Base-by-base conservation (phyloP, 371 early-diverging fungal genomes). In the Mortierella sp. region DNA sequence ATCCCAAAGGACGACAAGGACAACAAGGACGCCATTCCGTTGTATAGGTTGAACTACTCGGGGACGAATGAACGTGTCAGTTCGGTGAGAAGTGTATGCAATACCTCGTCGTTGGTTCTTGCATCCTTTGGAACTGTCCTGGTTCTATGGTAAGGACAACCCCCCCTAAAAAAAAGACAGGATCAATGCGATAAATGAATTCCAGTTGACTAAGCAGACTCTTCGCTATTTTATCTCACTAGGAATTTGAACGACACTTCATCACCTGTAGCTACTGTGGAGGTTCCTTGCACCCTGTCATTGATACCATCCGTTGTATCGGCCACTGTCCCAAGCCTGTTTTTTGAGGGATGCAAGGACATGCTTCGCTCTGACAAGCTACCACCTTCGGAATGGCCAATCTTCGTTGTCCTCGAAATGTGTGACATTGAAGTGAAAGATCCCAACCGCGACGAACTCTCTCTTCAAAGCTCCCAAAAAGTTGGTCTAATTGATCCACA, bases 311-410 rank as follows among this genome's bases (percentile, higher is more conserved):
- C 12, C 26, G 27, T 67, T 27, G 28, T 72, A 14, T 67, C 59
- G 10, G 67, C 72, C 2, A 50, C 62, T 1, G 63, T 72, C 2
- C 72, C 72, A 34, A 3, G 38, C 18, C 39, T 52, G n/a, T 72
- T 58, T 27, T 62, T 67, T 43, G 43, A 66, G n/a, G 46, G 61
- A 18, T 61, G 54, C 45, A 31, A 54, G 31, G 21, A 49, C 6
- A 16, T 38, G 8, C 46, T 70, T 6, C 34, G 42, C 1, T 26
- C 26, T n/a, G 51, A 65, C 9, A 24, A 13, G n/a, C 9, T 61
- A n/a, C 41, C 47, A 14, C 49, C 54, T 1, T 58, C 63, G 8
- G 16, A 47, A 18, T 67, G 62, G 67, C 72, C 72, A 19, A 34
- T 72, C 18, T 19, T 72, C 46, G 26, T 47, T 0, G 61, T 61